These are phyloP conservation scores for Filosporella fistucella DNA, from an alignment of 495 filamentous ascomycete species.

Conservation along the genomic window DNA sequence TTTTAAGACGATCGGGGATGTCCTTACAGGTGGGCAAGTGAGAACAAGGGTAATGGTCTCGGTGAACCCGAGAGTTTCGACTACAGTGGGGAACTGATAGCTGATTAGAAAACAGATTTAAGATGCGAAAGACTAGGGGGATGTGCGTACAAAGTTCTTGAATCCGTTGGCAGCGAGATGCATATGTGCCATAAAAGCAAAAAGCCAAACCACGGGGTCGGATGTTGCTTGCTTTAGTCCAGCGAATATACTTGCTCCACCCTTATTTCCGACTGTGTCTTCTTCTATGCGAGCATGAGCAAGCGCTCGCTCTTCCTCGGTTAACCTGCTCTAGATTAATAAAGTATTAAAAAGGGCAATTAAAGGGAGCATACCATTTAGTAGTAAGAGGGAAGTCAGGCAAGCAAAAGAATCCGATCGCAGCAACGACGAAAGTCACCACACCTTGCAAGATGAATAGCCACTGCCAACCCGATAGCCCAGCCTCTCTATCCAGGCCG, in stretches of 20 bases:
- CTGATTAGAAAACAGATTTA: neutral
- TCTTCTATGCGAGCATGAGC: conserved; percentile 23
- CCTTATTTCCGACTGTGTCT: conserved; percentile 25
- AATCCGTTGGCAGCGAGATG: conserved; percentile 28
- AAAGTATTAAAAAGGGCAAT: neutral
- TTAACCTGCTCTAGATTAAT: conserved; percentile 19
- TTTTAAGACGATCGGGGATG: neutral
- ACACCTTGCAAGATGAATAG: conserved; percentile 61
- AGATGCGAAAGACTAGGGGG: neutral
- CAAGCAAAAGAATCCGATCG: conserved; percentile 35
- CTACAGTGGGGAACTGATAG: conserved; percentile 34
- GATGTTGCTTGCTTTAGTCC: conserved; percentile 25
- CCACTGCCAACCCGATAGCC: conserved; percentile 30
- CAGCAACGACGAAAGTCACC: conserved; percentile 51
- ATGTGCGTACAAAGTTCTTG: conserved; percentile 25
- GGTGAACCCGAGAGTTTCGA: conserved; percentile 36
- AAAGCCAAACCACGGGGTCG: conserved; percentile 29
- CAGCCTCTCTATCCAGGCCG: conserved; percentile 23
- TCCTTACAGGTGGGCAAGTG: conserved; percentile 13
- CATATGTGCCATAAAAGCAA: conserved; percentile 30
- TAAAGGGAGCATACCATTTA: conserved; percentile 21
- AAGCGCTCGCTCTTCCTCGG: conserved; percentile 21
- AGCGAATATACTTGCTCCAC: conserved; percentile 19
- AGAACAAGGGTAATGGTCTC: conserved; percentile 19
- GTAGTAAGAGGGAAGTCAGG: conserved; percentile 25